Base-by-base conservation (phyloP, 352 stramenopile genomes). In the Globisporangium paroecandrum region DNA sequence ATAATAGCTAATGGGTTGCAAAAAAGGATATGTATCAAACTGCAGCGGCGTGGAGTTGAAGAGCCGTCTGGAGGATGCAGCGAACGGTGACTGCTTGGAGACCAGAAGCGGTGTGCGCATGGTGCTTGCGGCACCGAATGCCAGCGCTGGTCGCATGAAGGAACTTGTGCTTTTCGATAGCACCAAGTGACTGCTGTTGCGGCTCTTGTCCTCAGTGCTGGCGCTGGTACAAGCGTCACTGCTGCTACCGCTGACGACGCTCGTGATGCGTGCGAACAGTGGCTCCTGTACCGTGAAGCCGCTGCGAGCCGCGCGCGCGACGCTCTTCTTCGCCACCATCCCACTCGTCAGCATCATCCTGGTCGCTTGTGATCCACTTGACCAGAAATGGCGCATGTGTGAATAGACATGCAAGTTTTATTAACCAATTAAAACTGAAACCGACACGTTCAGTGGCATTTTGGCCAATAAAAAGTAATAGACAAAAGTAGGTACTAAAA, bases 1-100 rank as follows among this genome's bases (percentile, higher is more conserved):
- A 32, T 32, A 7, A 7, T 4, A 34, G 24, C 25, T 38, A n/a
- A 10, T 18, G 53, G 13, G 25, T 12, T 36, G 34, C 20, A 47
- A n/a, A 27, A 49, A 43, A 62, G 74, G 74, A 57, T 72, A 55
- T 56, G 61, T 66, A 58, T 77, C 64, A 25, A 75, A 76, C 66
- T 75, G 69, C 49, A 73, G 62, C 34, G 62, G 62, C 38, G 69
- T 55, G 9, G 69, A 58, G 32, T 53, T 68, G 32, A 72, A 72
- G 32, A n/a, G 43, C 2, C 68, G 68, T 29, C 25, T 59, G 34
- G 12, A 51, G 32, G 22, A 1, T 2, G 3, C 34, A 29, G 6
- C 41, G 51, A 15, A 7, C 18, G 36, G n/a, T 15, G 41, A 3
- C 29, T 25, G 25, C 24, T 43, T 29, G 24, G 41, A 24, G 27